Evolutionary conservation across 257 asterid genomes (phyloP).

Genomic region (Ehretia macrophylla): DNA sequence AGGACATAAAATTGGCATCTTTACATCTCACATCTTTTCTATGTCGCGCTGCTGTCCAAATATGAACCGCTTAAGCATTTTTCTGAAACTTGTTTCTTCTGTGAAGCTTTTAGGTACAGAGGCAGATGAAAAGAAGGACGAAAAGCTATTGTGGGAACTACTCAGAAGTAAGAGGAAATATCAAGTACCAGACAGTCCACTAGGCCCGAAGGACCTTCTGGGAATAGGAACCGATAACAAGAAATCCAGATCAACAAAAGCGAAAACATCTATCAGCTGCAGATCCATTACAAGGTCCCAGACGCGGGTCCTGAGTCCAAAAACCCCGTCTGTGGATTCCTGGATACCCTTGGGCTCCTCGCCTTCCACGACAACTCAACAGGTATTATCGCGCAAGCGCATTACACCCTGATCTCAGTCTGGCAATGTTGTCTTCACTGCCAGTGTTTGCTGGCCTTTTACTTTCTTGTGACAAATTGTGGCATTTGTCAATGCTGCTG

Average conservation of each 20-base stretch:
- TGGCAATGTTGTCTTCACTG: too few relatives aligned
- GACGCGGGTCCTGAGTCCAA: conserved; percentile 23
- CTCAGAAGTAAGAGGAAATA: conserved; percentile 54
- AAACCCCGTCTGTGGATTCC: conserved; percentile 23
- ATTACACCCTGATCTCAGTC: conserved; percentile 3
- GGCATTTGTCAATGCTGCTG: too few relatives aligned
- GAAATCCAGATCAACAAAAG: conserved; percentile 24
- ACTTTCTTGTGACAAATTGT: too few relatives aligned
- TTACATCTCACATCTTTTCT: background rate
- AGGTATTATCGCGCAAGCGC: conserved; percentile 6
- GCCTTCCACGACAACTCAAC: conserved; percentile 32
- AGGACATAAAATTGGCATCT: conserved; percentile 1
- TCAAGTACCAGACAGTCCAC: conserved; percentile 35
- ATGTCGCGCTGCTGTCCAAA: background rate
- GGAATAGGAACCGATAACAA: conserved; percentile 30
- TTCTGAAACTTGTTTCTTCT: conserved; percentile 1
- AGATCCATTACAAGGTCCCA: conserved; percentile 16
- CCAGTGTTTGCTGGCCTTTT: too few relatives aligned
- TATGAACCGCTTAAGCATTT: conserved; percentile 3
- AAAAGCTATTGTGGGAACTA: conserved; percentile 48
- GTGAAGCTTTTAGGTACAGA: conserved; percentile 21
- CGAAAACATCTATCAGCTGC: conserved; percentile 21
- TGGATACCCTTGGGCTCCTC: conserved; percentile 47
- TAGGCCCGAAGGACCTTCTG: conserved; percentile 36
- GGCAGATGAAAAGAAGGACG: conserved; percentile 48